These are phyloP conservation scores for Ustilago nuda DNA, from an alignment of 1,284 basidiomycete species.

Conservation along the genomic window DNA sequence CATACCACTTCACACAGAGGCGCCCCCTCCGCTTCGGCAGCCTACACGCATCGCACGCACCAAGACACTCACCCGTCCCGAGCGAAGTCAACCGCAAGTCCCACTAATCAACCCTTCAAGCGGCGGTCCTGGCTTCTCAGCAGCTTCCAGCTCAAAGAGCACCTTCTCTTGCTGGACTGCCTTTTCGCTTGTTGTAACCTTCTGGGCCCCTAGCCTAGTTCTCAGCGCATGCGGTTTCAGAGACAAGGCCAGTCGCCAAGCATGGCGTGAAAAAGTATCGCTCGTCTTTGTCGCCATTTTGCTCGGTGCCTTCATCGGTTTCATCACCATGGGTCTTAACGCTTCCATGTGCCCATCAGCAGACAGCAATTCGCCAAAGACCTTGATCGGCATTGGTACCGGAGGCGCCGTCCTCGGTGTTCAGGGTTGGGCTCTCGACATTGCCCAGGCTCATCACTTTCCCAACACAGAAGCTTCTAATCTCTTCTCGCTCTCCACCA, in stretches of 20 bases:
- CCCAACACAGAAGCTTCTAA: slow-evolving; percentile 73
- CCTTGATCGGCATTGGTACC: slow-evolving; percentile 47
- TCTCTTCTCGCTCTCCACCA: slow-evolving; percentile 73
- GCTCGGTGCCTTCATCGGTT: slow-evolving; percentile 85
- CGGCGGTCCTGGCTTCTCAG: slow-evolving; percentile 46
- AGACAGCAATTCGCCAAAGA: slow-evolving; percentile 48
- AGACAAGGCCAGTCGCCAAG: slow-evolving; percentile 60
- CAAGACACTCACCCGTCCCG: slow-evolving; percentile 79
- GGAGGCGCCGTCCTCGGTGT: slow-evolving; percentile 75
- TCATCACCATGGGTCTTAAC: slow-evolving; percentile 94
- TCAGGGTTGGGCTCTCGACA: slow-evolving; percentile 82
- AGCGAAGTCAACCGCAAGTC: slow-evolving; percentile 74
- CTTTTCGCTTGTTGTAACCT: slow-evolving; percentile 58
- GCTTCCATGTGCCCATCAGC: slow-evolving; percentile 84
- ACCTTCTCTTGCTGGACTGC: slow-evolving; percentile 56
- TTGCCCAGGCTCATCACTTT: slow-evolving; percentile 73
- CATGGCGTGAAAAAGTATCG: slow-evolving; percentile 68
- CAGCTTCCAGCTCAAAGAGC: slow-evolving; percentile 7
- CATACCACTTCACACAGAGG: slow-evolving; percentile 61
- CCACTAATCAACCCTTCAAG: slow-evolving; percentile 79
- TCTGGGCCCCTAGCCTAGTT: slow-evolving; percentile 63
- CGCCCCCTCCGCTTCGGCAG: slow-evolving; percentile 65
- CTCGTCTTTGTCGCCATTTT: slow-evolving; percentile 60
- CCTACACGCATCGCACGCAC: slow-evolving; percentile 65
- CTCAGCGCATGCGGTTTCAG: slow-evolving; percentile 69